phyloP scores from a whole-genome alignment of 768 basidiomycete species.

The Lentinula lateritia region DNA sequence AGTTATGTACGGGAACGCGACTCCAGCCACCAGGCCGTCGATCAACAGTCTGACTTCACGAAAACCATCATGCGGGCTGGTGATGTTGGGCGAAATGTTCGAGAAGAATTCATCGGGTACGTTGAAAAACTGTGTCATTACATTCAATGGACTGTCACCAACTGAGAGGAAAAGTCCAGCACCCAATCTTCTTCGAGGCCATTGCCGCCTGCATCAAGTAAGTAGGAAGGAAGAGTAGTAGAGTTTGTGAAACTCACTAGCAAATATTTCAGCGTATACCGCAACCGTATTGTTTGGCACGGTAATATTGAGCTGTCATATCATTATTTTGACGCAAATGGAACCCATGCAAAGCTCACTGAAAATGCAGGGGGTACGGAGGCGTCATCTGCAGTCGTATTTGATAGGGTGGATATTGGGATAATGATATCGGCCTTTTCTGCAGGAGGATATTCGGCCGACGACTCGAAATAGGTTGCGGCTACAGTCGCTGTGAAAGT shows the following conservation, averaged over 20 bases:
- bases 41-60: conserved; percentile 43
- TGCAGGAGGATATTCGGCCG: conserved; percentile 48
- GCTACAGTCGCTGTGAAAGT: conserved; percentile 48
- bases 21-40: conserved; percentile 41
- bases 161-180: conserved; percentile 10
- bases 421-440: conserved; percentile 59
- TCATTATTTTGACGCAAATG: background rate
- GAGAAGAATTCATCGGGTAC: background rate
- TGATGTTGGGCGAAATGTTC: conserved; percentile 2
- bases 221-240: background rate
- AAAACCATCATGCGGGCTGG: conserved; percentile 42
- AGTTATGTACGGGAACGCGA: conserved; percentile 47
- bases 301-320: conserved; percentile 54
- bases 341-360: conserved; percentile 26
- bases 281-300: conserved; percentile 65
- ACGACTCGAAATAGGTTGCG: conserved; percentile 69
- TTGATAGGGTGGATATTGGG: conserved; percentile 60
- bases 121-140: background rate
- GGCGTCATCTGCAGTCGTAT: conserved; percentile 63
- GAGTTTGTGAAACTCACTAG: conserved; percentile 32
- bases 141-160: conserved; percentile 27
- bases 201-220: conserved; percentile 28
- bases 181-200: conserved; percentile 75
- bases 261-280: conserved; percentile 66
- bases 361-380: conserved; percentile 73